These are phyloP conservation scores for Earliella scabrosa DNA, from an alignment of 1,284 basidiomycete species.

Conservation along the genomic window DNA sequence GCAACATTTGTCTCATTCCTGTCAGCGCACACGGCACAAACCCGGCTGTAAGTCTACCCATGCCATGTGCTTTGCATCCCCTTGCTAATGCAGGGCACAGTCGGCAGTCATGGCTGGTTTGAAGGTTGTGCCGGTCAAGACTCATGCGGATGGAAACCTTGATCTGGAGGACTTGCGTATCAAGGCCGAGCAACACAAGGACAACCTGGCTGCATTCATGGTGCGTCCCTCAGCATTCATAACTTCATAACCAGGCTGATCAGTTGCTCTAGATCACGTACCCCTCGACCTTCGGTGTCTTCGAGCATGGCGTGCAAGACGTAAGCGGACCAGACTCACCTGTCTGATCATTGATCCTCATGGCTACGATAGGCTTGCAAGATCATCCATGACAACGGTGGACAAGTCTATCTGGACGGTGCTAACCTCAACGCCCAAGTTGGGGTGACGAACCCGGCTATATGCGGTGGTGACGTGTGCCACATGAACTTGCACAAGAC, in stretches of 20 bases:
- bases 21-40: slow-evolving; percentile 97
- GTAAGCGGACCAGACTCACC: slow-evolving; percentile 37
- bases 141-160: slow-evolving; percentile 84
- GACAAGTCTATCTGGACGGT: slow-evolving; percentile 98
- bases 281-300: slow-evolving; percentile 97
- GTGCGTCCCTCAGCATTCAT: slow-evolving; percentile 46
- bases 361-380: slow-evolving; percentile 69
- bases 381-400: slow-evolving; percentile 94
- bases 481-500: slow-evolving; percentile 99
- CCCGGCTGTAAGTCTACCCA: slow-evolving; percentile 64
- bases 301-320: slow-evolving; percentile 90
- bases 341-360: background rate
- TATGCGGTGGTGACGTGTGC: slow-evolving; percentile 96
- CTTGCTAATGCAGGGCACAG: slow-evolving; percentile 41
- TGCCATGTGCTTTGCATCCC: background rate
- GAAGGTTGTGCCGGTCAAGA: slow-evolving; percentile 95
- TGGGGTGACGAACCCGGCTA: slow-evolving; percentile 94
- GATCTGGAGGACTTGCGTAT: slow-evolving; percentile 85
- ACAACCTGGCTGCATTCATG: slow-evolving; percentile 96
- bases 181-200: slow-evolving; percentile 92
- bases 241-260: background rate
- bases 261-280: slow-evolving; percentile 75
- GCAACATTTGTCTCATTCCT: slow-evolving; percentile 94
- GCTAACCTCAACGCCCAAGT: slow-evolving; percentile 97
- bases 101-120: slow-evolving; percentile 97